Conservation (phyloP, 495 filamentous ascomycete genomes). For the Penicillium angulare region DNA sequence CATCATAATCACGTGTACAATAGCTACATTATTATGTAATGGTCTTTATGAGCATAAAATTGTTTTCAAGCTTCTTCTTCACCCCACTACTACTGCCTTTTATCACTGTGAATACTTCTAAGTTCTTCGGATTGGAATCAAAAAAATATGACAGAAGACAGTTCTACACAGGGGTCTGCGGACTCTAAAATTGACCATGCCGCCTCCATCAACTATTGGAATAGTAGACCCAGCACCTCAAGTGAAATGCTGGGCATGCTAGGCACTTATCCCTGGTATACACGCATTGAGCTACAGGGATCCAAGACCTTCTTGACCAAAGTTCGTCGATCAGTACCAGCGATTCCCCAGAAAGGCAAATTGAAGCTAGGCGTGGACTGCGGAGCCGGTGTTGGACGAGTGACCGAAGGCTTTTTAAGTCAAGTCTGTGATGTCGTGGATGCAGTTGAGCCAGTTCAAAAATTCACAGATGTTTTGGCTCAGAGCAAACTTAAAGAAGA, state of each 20-base stretch:
- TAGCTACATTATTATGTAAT: background rate
- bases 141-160: too few species aligned
- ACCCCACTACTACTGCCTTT: too few species aligned
- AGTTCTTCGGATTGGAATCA: too few species aligned
- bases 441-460: constrained; percentile 58
- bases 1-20: background rate
- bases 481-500: constrained; percentile 26
- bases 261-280: constrained; percentile 70
- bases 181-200: constrained; percentile 38
- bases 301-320: constrained; percentile 77
- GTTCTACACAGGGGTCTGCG: background rate
- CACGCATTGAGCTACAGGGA: constrained; percentile 71
- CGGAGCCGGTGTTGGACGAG: constrained; percentile 62
- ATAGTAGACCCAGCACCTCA: constrained; percentile 62
- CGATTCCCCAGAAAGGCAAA: constrained; percentile 18
- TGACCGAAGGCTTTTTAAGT: constrained; percentile 56
- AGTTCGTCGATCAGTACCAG: constrained; percentile 50
- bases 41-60: background rate
- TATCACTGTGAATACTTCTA: too few species aligned
- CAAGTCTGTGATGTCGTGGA: constrained; percentile 54
- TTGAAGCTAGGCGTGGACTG: constrained; percentile 53
- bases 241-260: constrained; percentile 91
- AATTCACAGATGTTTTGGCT: constrained; percentile 43
- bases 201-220: constrained; percentile 66
- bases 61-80: background rate